A percentile compares a stretch with the other conserved stretches of the same genome.
Evolutionary conservation across 805 yeast genomes (phyloP).

Genomic region (Candida palmyrensis): DNA sequence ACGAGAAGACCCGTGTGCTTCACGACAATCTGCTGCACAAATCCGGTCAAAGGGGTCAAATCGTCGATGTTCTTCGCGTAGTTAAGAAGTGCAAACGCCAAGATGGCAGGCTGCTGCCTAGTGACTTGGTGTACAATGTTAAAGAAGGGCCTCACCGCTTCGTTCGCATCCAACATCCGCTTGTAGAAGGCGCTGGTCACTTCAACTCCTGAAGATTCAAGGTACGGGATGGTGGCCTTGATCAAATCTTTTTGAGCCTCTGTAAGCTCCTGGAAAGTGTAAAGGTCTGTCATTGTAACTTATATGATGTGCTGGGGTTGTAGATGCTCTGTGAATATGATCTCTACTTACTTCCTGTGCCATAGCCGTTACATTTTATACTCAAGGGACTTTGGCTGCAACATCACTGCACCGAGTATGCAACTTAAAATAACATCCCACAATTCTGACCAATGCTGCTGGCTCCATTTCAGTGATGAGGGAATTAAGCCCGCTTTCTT

Average conservation of each 20-base stretch:
- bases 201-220: slow-evolving; percentile 49
- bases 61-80: slow-evolving; percentile 64
- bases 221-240: slow-evolving; percentile 49
- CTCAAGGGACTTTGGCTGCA: no score
- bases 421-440: no score
- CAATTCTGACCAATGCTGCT: no score
- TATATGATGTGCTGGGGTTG: no score
- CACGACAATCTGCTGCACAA: slow-evolving; percentile 55
- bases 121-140: slow-evolving; percentile 53
- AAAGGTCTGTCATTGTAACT: slow-evolving; percentile 5
- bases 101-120: slow-evolving; percentile 55
- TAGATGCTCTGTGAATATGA: no score
- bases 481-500: no score
- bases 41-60: slow-evolving; percentile 44
- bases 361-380: no score
- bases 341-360: no score
- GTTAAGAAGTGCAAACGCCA: slow-evolving; percentile 55
- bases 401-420: no score
- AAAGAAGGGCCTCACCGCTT: slow-evolving; percentile 56
- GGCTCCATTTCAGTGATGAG: no score
- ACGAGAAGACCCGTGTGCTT: slow-evolving; percentile 66
- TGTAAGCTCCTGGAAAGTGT: slow-evolving; percentile 23
- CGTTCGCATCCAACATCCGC: slow-evolving; percentile 48
- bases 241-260: slow-evolving; percentile 26
- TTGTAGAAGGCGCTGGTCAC: slow-evolving; percentile 52